These are phyloP conservation scores for Acanthamoeba healyi DNA, from an alignment of 208 protist genomes.

Conservation along the genomic window DNA sequence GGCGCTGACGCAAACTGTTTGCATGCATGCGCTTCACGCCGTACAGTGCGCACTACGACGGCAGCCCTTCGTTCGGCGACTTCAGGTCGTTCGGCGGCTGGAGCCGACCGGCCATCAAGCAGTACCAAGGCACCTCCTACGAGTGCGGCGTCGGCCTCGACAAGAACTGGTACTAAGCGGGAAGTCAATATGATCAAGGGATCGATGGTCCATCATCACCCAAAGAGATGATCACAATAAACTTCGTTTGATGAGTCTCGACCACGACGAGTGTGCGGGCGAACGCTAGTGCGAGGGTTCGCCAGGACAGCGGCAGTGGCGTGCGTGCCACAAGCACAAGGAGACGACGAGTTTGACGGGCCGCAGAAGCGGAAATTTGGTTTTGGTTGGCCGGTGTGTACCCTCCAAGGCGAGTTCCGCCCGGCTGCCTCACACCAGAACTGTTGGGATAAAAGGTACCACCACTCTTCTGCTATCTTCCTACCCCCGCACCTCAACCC, in stretches of 20 bases:
- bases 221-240: neutral
- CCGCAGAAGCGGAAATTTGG: no score
- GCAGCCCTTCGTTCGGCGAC: slow-evolving; percentile 33
- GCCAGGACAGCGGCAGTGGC: no score
- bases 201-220: neutral
- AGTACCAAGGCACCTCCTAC: neutral
- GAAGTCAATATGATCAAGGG: no score
- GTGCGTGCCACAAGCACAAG: neutral
- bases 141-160: slow-evolving; percentile 34
- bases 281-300: no score
- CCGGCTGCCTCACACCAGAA: neutral
- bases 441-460: no score
- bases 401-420: neutral
- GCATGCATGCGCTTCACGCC: neutral
- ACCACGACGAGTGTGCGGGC: no score
- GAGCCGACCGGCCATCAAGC: slow-evolving; percentile 59
- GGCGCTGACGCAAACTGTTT: neutral
- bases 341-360: neutral
- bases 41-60: slow-evolving; percentile 50
- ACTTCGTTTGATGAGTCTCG: no score
- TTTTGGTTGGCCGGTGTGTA: neutral
- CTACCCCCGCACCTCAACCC: no score
- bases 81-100: slow-evolving; percentile 55
- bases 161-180: slow-evolving; percentile 61
- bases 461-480: no score